phyloP scores from a whole-genome alignment of 768 basidiomycete genomes.

The Lactarius indigo region DNA sequence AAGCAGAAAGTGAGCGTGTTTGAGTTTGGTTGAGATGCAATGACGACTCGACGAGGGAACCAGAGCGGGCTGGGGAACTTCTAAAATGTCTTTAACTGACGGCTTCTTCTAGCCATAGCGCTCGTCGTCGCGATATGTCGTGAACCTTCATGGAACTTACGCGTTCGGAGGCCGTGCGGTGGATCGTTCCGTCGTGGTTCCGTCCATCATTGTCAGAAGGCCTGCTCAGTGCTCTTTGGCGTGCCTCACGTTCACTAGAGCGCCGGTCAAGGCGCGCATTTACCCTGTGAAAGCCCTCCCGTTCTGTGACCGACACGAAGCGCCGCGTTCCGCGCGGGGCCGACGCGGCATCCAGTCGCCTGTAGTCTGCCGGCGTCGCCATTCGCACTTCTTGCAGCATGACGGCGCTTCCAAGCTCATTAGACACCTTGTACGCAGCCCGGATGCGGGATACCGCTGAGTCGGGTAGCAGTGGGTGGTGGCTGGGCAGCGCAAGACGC shows the following conservation, averaged over 20 bases:
- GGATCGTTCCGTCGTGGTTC: not conserved
- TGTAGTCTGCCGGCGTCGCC: not conserved
- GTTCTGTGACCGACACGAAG: constrained; percentile 10
- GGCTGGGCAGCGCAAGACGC: not conserved
- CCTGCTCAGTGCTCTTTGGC: constrained; percentile 5
- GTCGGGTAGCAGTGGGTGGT: not conserved
- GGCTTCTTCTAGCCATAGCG: not conserved
- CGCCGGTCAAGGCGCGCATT: not conserved
- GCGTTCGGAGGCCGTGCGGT: not conserved
- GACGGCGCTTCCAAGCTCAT: constrained; percentile 12
- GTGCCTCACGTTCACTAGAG: not conserved
- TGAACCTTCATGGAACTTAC: not conserved
- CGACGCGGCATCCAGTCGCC: not conserved
- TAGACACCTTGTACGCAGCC: constrained; percentile 16
- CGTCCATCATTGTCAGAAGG: not conserved
- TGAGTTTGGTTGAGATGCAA: not conserved
- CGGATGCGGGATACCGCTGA: constrained; percentile 14
- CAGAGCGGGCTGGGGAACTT: not conserved
- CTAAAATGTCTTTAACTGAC: not conserved
- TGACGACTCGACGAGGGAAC: not conserved
- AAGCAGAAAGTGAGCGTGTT: not conserved
- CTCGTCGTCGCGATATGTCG: not conserved
- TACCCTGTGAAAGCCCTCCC: not conserved
- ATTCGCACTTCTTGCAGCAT: constrained; percentile 14
- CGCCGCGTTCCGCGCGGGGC: not conserved